A percentile compares a stretch with the other conserved stretches of the same genome.
These are phyloP conservation scores for Nitzschia inconspicua DNA, from an alignment of 108 stramenopile species.

Conservation along the genomic window DNA sequence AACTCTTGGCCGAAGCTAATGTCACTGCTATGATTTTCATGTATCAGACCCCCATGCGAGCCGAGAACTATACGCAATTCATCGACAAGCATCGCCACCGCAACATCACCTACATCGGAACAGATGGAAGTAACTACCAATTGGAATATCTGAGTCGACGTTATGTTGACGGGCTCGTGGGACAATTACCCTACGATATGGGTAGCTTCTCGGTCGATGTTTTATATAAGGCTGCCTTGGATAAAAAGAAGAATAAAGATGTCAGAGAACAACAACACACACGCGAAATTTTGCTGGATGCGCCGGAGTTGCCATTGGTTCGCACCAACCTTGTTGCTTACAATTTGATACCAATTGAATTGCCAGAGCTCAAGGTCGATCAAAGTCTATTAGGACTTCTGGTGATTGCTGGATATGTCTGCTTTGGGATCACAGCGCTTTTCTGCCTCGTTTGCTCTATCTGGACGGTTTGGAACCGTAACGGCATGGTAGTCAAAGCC, in stretches of 20 bases:
- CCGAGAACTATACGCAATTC: conserved; percentile 7
- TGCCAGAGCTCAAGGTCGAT: conserved; percentile 27
- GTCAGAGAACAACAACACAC: not conserved
- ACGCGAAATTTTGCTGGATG: not conserved
- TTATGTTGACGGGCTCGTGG: conserved; percentile 42
- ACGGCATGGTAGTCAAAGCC: conserved; percentile 25
- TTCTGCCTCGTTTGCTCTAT: not conserved
- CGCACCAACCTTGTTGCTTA: conserved; percentile 12
- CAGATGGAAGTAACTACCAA: conserved; percentile 15
- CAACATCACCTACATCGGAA: conserved; percentile 15
- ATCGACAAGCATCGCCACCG: conserved; percentile 8
- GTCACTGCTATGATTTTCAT: not conserved
- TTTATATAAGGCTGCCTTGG: not conserved
- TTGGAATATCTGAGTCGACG: conserved; percentile 5
- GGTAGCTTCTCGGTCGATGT: conserved; percentile 12
- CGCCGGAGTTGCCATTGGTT: not conserved
- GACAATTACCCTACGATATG: conserved; percentile 40
- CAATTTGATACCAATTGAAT: conserved; percentile 21
- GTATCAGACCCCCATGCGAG: conserved; percentile 19
- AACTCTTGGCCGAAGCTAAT: not conserved
- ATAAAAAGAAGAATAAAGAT: not conserved
- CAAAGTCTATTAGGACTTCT: conserved; percentile 23
- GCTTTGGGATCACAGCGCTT: not conserved
- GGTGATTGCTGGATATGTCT: conserved; percentile 9
- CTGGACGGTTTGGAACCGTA: conserved; percentile 25